A percentile compares a stretch with the other conserved stretches of the same genome.
Conservation (phyloP, 306 rosid species). For the Vicia faba region DNA sequence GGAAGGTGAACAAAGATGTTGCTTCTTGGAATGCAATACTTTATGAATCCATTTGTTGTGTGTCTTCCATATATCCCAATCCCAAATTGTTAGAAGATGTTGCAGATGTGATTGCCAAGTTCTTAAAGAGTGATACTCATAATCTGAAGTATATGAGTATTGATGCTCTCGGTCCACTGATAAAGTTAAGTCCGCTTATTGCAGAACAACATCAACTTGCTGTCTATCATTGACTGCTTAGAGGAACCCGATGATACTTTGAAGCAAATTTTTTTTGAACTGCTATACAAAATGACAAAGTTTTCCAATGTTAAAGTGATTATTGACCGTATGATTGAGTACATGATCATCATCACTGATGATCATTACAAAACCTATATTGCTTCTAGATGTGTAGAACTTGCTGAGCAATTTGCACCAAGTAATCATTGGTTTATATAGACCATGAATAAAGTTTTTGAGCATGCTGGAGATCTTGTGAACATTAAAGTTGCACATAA, state of each 20-base stretch:
- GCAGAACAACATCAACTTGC: constrained; percentile 98
- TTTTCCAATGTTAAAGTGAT: constrained; percentile 98
- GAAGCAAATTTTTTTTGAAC: constrained; percentile 89
- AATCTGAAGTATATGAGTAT: constrained; percentile 98
- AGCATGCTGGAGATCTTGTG: constrained; percentile 99
- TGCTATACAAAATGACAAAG: constrained; percentile 91
- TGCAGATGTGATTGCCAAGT: constrained; percentile 81
- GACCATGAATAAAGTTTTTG: constrained; percentile 99
- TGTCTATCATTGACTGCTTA: constrained; percentile 94
- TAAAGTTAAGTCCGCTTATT: constrained; percentile 80
- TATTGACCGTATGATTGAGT: constrained; percentile 93
- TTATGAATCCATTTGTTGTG: constrained; percentile 81
- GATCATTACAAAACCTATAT: constrained; percentile 89
- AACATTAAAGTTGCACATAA: constrained; percentile 96
- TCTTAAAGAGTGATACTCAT: constrained; percentile 98
- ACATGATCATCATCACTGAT: constrained; percentile 85
- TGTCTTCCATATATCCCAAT: constrained; percentile 75
- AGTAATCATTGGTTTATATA: constrained; percentile 98
- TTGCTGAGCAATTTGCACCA: constrained; percentile 97
- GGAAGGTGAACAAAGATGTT: too few relatives aligned
- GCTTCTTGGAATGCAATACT: constrained; percentile 95
- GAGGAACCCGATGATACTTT: constrained; percentile 99
- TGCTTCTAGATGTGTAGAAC: constrained; percentile 96
- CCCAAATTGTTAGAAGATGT: constrained; percentile 80
- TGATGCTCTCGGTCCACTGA: constrained; percentile 90